Percentiles rank a stretch among this genome's conserved stretches.
Evolutionary conservation across 441 rosid genomes (phyloP).

Genomic region (Gossypium davidsonii): DNA sequence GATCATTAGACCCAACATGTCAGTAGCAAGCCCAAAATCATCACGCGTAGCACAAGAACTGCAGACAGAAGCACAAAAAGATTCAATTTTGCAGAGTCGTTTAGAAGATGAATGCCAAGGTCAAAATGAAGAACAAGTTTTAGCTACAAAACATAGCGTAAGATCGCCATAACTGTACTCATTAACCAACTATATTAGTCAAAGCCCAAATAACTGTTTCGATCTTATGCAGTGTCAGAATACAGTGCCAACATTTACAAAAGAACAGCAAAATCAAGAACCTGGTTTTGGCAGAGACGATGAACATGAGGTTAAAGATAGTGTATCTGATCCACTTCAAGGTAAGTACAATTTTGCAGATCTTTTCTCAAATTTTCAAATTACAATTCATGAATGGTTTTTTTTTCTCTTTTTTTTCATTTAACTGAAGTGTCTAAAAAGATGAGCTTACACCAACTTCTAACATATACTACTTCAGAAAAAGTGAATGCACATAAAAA

Average conservation of each 20-base stretch:
- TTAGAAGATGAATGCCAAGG: slow-evolving; percentile 19
- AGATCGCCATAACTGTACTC: slow-evolving; percentile 24
- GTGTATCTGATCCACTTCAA: slow-evolving; percentile 8
- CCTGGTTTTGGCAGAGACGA: slow-evolving; percentile 15
- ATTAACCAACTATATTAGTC: slow-evolving; percentile 3
- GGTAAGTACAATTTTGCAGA: slow-evolving; percentile 31
- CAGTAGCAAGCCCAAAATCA: slow-evolving; percentile 20
- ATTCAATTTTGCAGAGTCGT: slow-evolving; percentile 14
- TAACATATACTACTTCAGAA: not conserved
- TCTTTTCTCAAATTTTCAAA: not conserved
- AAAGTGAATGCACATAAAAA: not conserved
- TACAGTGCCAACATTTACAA: slow-evolving; percentile 15
- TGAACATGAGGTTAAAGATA: slow-evolving; percentile 17
- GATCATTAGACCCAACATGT: slow-evolving; percentile 23
- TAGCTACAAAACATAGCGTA: slow-evolving; percentile 38
- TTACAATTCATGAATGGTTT: not conserved
- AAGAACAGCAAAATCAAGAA: slow-evolving; percentile 30
- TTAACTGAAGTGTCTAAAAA: not conserved
- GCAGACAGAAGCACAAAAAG: slow-evolving; percentile 23
- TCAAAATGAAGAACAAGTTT: slow-evolving; percentile 25
- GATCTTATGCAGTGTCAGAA: slow-evolving; percentile 30
- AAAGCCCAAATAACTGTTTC: slow-evolving; percentile 15
- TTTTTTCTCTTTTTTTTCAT: not conserved
- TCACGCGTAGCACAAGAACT: slow-evolving; percentile 11
- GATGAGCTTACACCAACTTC: not conserved